These are phyloP conservation scores for Apiospora koreana DNA, from an alignment of 2,329 filamentous ascomycete genomes.

Conservation along the genomic window DNA sequence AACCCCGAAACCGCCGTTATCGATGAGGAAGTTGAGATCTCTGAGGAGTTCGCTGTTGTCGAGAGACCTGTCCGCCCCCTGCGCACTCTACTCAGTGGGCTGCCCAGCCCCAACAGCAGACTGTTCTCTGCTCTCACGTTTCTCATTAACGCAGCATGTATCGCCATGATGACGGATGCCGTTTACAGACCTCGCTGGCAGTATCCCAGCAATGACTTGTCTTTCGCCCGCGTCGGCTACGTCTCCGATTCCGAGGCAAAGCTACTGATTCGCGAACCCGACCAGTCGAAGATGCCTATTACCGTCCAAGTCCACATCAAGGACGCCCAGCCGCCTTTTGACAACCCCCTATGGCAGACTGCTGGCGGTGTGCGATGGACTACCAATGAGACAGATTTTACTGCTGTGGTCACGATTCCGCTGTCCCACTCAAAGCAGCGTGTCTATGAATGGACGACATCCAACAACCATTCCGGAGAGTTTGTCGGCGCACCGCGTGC, in stretches of 20 bases:
- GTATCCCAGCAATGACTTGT: slow-evolving; percentile 72
- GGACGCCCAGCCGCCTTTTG: slow-evolving; percentile 50
- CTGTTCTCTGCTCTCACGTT: slow-evolving; percentile 68
- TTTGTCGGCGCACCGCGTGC: slow-evolving; percentile 76
- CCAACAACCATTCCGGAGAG: slow-evolving; percentile 81
- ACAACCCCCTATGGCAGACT: slow-evolving; percentile 64
- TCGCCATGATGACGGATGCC: slow-evolving; percentile 73
- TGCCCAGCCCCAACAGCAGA: slow-evolving; percentile 71
- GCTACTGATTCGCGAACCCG: slow-evolving; percentile 82
- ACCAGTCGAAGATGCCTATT: slow-evolving; percentile 73
- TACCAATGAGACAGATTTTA: slow-evolving; percentile 80
- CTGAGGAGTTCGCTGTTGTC: slow-evolving; percentile 62
- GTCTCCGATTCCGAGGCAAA: slow-evolving; percentile 80
- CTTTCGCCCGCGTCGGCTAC: slow-evolving; percentile 85
- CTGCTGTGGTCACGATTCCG: slow-evolving; percentile 67
- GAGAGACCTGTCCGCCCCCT: slow-evolving; percentile 58
- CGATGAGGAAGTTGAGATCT: slow-evolving; percentile 55
- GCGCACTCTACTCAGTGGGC: slow-evolving; percentile 71
- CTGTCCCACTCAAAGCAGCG: slow-evolving; percentile 67
- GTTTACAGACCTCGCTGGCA: slow-evolving; percentile 72
- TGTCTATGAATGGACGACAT: slow-evolving; percentile 80
- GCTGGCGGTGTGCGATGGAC: slow-evolving; percentile 67
- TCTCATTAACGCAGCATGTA: slow-evolving; percentile 69
- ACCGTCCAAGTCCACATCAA: slow-evolving; percentile 65
- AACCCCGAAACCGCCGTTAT: slow-evolving; percentile 36